Conservation (phyloP, 805 yeast genomes). For the Cyberlindnera bimundalis region DNA sequence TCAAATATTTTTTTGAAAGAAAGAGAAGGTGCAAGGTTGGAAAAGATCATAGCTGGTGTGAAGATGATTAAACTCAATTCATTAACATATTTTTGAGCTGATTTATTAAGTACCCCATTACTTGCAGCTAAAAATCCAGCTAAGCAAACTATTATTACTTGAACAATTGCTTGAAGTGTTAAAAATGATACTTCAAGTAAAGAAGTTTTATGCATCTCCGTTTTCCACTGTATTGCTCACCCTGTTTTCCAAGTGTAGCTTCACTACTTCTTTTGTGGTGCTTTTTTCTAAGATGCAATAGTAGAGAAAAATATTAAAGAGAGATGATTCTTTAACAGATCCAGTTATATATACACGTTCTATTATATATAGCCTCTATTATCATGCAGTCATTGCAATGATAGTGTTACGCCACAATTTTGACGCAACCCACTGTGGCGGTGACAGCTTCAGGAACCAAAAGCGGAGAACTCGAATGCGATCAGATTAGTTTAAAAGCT, state of each 20-base stretch:
- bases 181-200: slow-evolving; percentile 42
- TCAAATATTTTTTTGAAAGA: slow-evolving; percentile 76
- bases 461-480: too few species aligned
- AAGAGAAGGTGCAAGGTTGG: slow-evolving; percentile 66
- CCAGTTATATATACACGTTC: too few species aligned
- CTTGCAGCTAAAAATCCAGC: slow-evolving; percentile 86
- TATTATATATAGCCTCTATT: too few species aligned
- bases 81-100: slow-evolving; percentile 75
- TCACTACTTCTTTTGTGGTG: too few species aligned
- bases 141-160: slow-evolving; percentile 81
- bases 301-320: too few species aligned
- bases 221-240: too few species aligned
- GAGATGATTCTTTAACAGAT: too few species aligned
- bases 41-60: slow-evolving; percentile 92
- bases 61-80: slow-evolving; percentile 83
- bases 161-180: slow-evolving; percentile 87
- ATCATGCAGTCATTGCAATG: too few species aligned
- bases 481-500: too few species aligned
- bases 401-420: not conserved
- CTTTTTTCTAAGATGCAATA: too few species aligned
- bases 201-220: slow-evolving; percentile 10
- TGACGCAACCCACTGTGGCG: not conserved
- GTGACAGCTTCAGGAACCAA: not conserved
- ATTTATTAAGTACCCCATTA: slow-evolving; percentile 61
- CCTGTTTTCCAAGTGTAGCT: too few species aligned